phyloP scores from a whole-genome alignment of 2,329 filamentous ascomycete genomes.

The Ascochyta koolunga region DNA sequence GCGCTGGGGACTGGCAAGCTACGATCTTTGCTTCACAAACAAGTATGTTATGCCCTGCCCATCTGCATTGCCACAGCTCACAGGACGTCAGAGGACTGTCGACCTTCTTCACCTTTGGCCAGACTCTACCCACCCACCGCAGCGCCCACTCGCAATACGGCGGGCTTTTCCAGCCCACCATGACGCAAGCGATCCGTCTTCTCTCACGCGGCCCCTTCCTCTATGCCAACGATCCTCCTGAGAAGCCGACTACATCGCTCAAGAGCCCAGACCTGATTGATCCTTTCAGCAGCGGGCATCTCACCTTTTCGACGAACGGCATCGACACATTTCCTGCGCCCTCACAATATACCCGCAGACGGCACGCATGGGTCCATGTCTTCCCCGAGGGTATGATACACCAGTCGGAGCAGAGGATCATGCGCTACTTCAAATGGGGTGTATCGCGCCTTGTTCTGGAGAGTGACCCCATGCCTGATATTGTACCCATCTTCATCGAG shows the following conservation, averaged over 20 bases:
- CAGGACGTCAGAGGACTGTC: conserved; percentile 62
- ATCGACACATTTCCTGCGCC: conserved; percentile 72
- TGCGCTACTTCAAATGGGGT: conserved; percentile 99
- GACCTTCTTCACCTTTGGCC: conserved; percentile 85
- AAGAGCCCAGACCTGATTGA: conserved; percentile 52
- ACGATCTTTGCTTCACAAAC: conserved; percentile 94
- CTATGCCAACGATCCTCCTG: conserved; percentile 31
- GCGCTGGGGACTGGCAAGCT: conserved; percentile 88
- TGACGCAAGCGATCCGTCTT: conserved; percentile 83
- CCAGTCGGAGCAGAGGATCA: conserved; percentile 76
- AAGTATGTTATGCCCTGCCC: conserved; percentile 59
- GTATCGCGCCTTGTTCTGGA: conserved; percentile 90
- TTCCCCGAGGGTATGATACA: conserved; percentile 96
- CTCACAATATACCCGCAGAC: conserved; percentile 71
- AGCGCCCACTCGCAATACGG: conserved; percentile 77
- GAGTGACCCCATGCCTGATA: conserved; percentile 81
- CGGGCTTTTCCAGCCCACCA: conserved; percentile 87
- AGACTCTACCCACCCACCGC: conserved; percentile 89
- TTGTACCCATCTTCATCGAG: conserved; percentile 94
- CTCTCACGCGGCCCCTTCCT: conserved; percentile 67
- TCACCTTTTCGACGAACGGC: conserved; percentile 70
- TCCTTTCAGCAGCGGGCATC: conserved; percentile 60
- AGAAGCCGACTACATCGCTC: conserved; percentile 31
- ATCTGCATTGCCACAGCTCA: conserved; percentile 17
- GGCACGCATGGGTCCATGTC: conserved; percentile 87